Evolutionary conservation across 1,139 yeast species (phyloP), one percentile per base, ranked within the genome.

Genomic region (Saccharomycopsis phalli): DNA sequence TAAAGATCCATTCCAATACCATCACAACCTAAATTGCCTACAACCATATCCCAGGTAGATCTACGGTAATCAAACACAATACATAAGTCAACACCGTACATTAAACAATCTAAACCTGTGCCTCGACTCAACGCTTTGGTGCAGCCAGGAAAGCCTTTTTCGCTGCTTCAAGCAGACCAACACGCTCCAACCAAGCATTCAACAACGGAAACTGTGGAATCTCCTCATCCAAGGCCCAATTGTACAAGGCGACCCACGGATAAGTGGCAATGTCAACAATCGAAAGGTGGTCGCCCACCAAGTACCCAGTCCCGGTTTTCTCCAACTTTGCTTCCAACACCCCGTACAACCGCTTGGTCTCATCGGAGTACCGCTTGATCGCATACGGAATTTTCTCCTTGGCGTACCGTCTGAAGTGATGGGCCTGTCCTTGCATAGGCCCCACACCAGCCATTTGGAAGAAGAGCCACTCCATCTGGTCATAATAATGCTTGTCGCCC

Each of bases 381-480:
- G 66, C 81, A 49, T 71, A 73, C 23, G 66, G 72, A 32, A 71
- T 54, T 50, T 71, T 65, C 40, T 54, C 79, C 0, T 60, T 56
- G 3, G 78, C 74, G 26, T 34, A 38, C 13, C 34, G 14, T 10
- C 38, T n/a, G 28, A 31, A 76, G 53, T 70, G 76, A 47, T 59
- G 57, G 28, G 71, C 73, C 52, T 75, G 80, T 8, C 81, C 81
- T 49, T 68, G 74, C 67, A 71, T 70, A 42, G 82, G 81, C 19
- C 80, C 77, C 37, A 71, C 59, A 4, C 78, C 78, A 0, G 77
- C 72, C 57, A 71, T 66, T 54, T 73, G 80, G 62, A 73, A 76
- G 39, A 65, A 62, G 14, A 69, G 48, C 66, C 76, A 65, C 46
- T 74, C 76, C 46, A 70, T 52, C 50, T 68, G 65, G 48, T 66